A percentile compares a stretch with the other conserved stretches of the same genome.
phyloP scores from a whole-genome alignment of 73 alveolate species.

The Uronychia setigera region DNA sequence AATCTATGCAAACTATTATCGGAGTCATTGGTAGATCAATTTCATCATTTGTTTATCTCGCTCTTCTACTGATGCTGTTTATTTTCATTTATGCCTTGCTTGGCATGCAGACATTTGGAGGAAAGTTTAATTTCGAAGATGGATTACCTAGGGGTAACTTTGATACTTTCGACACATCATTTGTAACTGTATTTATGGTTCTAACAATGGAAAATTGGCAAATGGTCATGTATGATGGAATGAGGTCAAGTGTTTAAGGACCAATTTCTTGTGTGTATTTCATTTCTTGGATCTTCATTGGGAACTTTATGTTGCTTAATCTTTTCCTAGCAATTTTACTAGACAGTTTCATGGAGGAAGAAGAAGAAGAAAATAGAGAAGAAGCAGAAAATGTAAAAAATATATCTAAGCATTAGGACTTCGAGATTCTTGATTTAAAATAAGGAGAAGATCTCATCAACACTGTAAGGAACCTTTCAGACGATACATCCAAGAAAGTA shows the following conservation, averaged over 20 bases:
- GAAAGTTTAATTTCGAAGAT: constrained; percentile 6
- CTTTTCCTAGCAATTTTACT: constrained; percentile 86
- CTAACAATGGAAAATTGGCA: constrained; percentile 75
- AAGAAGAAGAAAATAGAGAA: constrained; percentile 17
- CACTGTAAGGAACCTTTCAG: too few relatives aligned
- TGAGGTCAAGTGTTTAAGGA: constrained; percentile 25
- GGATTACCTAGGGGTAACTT: constrained; percentile 56
- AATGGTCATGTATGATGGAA: constrained; percentile 38
- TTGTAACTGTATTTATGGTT: constrained; percentile 53
- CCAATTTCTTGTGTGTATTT: too few relatives aligned
- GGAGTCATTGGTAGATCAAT: constrained; percentile 28
- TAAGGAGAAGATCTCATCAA: too few relatives aligned
- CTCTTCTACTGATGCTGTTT: constrained; percentile 19
- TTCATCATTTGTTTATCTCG: constrained; percentile 22
- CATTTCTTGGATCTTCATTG: constrained; percentile 87
- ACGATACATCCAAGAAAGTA: too few relatives aligned
- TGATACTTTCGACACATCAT: constrained; percentile 45
- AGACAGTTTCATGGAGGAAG: constrained; percentile 64
- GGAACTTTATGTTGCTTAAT: constrained; percentile 89
- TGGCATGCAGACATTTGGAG: constrained; percentile 43
- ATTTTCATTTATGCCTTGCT: constrained; percentile 24
- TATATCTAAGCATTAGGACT: too few relatives aligned
- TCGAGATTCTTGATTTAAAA: too few relatives aligned
- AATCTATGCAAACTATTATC: constrained; percentile 30
- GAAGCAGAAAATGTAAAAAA: too few relatives aligned